Base-by-base conservation (phyloP, 495 filamentous ascomycete genomes). In the Geoglossum glabrum region DNA sequence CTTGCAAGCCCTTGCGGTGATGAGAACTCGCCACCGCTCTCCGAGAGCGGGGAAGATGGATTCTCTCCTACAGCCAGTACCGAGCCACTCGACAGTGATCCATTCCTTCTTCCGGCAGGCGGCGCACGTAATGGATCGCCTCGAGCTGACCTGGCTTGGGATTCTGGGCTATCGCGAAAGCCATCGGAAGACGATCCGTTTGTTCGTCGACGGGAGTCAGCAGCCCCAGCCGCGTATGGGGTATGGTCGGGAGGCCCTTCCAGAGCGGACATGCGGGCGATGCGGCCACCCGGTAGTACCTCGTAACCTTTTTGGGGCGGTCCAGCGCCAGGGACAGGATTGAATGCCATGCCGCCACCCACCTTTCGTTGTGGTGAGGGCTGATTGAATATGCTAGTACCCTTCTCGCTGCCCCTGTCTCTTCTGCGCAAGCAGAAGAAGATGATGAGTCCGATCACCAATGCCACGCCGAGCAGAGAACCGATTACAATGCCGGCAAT, bases 251-350 rank as follows among this genome's bases (percentile, higher is more conserved):
- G 17, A 19, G 59, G 59, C 4, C 23, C 81, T 66, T 96, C 90
- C 34, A 99, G 71, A 13, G 93, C 93, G 31, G 90, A 90, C 93
- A 99, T 97, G 36, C 93, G 80, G 9, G 92, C 84, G 51, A 99
- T 90, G 46, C 93, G 81, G 36, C 87, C 90, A 31, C 89, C 90
- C 38, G 90, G 85, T 26, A 90, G 76, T 31, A 85, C 74, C 60
- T 86, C 83, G 61, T 84, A 86, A 34, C 78, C 80, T 57, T 76
- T 72, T 15, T 80, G 77, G 31, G 75, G 64, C 21, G 68, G 63
- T 33, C 57, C 56, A 10, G 61, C 59, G 46, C 65, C 67, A 38
- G 62, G 63, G n/a, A 33, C 45, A 8, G 59, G 59, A 43, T 60
- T 59, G 59, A 62, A 67, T 5, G 62, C 60, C 67, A 72, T 71